phyloP scores from a whole-genome alignment of 495 filamentous ascomycete species.

The Penicillium tannophilum region DNA sequence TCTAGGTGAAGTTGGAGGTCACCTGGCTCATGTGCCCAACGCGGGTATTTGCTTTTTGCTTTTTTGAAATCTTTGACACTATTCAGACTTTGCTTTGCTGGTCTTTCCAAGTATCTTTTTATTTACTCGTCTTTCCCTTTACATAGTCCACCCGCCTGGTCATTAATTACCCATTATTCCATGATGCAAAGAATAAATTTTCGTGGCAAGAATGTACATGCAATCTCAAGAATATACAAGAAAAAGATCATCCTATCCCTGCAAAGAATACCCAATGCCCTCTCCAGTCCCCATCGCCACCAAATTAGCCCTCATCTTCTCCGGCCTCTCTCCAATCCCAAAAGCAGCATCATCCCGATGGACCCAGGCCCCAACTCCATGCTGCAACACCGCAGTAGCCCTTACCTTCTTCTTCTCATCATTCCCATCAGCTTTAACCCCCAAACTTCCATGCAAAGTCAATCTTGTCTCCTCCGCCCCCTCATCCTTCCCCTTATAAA shows the following conservation, averaged over 20 bases:
- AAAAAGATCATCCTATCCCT: conserved; percentile 31
- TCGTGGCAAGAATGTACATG: too few species aligned
- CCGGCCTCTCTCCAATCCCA: conserved; percentile 56
- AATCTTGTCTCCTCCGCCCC: conserved; percentile 58
- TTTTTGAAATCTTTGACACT: too few species aligned
- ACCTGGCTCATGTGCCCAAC: too few species aligned
- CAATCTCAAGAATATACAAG: too few species aligned
- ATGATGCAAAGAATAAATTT: too few species aligned
- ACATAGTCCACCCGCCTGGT: too few species aligned
- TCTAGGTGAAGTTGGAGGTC: too few species aligned
- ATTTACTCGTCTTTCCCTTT: too few species aligned
- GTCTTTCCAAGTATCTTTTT: too few species aligned
- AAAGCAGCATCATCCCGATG: conserved; percentile 49
- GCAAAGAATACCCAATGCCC: conserved; percentile 59
- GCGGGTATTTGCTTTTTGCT: too few species aligned
- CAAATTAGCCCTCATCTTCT: conserved; percentile 54
- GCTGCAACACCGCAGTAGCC: conserved; percentile 82
- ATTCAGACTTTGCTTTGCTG: too few species aligned
- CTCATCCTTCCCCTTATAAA: conserved; percentile 56
- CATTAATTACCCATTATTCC: too few species aligned
- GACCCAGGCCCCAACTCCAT: conserved; percentile 79
- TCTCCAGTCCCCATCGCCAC: conserved; percentile 62
- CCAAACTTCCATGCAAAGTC: conserved; percentile 83
- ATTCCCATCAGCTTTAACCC: conserved; percentile 51
- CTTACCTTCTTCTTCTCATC: conserved; percentile 50